Evolutionary conservation across 148 eudicot genomes (phyloP), one percentile per base, ranked within the genome.

Genomic region (Rhododendron mucronatum): DNA sequence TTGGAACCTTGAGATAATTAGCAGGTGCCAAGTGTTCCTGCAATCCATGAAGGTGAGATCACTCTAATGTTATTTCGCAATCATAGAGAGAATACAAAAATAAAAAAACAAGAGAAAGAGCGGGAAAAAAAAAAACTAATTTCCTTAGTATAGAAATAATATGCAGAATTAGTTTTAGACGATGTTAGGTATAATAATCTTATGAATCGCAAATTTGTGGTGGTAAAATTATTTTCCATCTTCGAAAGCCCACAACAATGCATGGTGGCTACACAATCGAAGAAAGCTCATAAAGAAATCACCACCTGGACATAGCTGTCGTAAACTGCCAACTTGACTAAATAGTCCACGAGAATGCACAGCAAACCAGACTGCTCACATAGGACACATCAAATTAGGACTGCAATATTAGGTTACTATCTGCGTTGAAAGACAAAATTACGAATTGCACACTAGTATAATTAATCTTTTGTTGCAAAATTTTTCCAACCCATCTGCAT

Each of bases 1-100:
- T 88, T 81, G 93, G 93, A 53, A 89, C 87, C 86, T 89, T 91
- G 81, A 89, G 73, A 53, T 89, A 91, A 85, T 69, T 65, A 76
- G 93, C 90, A 10, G 93, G 93, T 53, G 93, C 93, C 83, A 91
- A 83, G 87, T 89, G 93, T 85, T 83, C 67, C 93, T 91, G 93
- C 86, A 89, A 83, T 45, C 65, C 84, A 14, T 20, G 18, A 45
- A 63, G 26, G 35, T 65, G 73, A 41, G 47, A 55, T 3, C 18
- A 50, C 30, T 18, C 45, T 2, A 47, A 63, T 65, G 44, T 37
- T 15, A n/a, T 16, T 28, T 10, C 2, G 14, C 23, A 8, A 6
- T 18, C 10, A 39, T 33, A 33, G 9, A 78, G 53, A 45, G 81
- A 78, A 47, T 45, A 78, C 5, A 50, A 45, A 15, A 41, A 84